Base-by-base conservation (phyloP, 495 filamentous ascomycete species). In the Diplogelasinospora grovesii region DNA sequence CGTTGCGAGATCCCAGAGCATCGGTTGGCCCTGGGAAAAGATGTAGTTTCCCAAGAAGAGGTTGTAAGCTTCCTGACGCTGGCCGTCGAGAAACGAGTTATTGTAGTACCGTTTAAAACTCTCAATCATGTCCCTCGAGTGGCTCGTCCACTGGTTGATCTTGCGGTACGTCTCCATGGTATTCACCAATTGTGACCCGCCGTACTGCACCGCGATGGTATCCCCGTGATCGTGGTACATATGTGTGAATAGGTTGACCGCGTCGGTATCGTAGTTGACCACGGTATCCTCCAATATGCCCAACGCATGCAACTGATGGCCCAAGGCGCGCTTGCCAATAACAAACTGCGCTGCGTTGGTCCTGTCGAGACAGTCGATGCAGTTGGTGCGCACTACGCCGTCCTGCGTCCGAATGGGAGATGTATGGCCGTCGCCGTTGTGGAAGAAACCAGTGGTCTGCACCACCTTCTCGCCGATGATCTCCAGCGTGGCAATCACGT, bases 41-140 rank as follows among this genome's bases (percentile, higher is more conserved):
- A 86, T 92, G 62, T 97, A 98, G 54, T 97, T 96, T 5, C 92
- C 92, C 10, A 98, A 79, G 52, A 98, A 98, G 15, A 98, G 77
- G 45, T 98, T 98, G 59, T 97, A 97, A 0, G 93, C 92, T 57
- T 98, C 92, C 64, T 98, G 92, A 28, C 92, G 79, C 56, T 97
- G 92, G 14, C 85, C 85, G 60, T 98, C 92, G 7, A 97, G 72
- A 63, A 98, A 98, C 0, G 89, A 95, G 59, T 98, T 98, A 60
- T 97, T 94, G 65, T 98, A 98, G 65, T 97, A 98, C 22, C 92
- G 80, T 59, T 97, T 98, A 70, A 98, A 96, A 60, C 86, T 94
- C 62, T 98, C 92, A 8, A 98, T 86, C 92, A 98, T 98, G 59
- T 98, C 92, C 29, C 92, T 75, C 5, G 92, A 95, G 53, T 93